Evolutionary conservation across 257 asterid genomes (phyloP).

Genomic region (Solanum peruvianum): DNA sequence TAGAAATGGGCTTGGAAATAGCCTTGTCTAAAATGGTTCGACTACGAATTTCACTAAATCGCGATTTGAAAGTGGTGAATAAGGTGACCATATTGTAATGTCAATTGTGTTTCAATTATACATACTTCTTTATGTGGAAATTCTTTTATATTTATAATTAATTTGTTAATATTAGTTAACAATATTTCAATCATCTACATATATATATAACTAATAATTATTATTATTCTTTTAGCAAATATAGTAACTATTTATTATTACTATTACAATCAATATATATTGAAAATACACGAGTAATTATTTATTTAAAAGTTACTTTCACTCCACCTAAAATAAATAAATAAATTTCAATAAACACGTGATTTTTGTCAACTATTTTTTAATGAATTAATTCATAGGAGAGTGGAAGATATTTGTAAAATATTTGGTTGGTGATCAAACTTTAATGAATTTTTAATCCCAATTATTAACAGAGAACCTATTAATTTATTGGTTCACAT

Average conservation of each 20-base stretch:
- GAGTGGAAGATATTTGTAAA: neutral
- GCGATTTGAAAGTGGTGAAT: no score
- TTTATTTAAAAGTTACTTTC: neutral
- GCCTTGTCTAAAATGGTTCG: no score
- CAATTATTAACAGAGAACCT: neutral
- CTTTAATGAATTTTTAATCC: neutral
- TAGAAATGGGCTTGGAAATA: neutral
- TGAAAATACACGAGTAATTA: neutral
- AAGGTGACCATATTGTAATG: no score
- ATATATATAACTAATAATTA: neutral
- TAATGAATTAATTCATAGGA: neutral
- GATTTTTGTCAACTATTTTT: neutral
- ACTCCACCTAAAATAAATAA: neutral
- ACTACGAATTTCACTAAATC: no score
- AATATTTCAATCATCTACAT: no score
- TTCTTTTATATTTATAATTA: neutral
- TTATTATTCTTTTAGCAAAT: neutral
- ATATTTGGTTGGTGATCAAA: neutral
- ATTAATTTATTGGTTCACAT: neutral
- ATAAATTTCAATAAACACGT: neutral
- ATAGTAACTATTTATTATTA: neutral
- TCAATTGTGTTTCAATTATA: neutral
- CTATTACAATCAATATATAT: neutral
- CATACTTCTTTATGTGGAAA: neutral
- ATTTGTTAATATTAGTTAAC: neutral